These are phyloP conservation scores for Zasmidium angulare DNA, from an alignment of 2,329 filamentous ascomycete genomes.

Conservation along the genomic window DNA sequence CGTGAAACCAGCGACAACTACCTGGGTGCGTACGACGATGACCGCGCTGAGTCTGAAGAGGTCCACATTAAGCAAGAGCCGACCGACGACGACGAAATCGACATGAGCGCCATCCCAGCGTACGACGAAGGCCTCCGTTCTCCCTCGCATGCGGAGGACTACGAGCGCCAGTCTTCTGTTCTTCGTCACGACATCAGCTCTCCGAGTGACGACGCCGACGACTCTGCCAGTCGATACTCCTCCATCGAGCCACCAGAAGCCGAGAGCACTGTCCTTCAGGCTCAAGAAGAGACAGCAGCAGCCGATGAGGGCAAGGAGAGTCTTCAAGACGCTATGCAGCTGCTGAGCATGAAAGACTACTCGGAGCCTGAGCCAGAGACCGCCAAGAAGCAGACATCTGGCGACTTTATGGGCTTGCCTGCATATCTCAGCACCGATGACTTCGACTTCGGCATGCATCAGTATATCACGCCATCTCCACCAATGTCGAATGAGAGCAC, in stretches of 20 bases:
- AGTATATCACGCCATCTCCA: conserved; percentile 53
- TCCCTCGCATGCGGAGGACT: conserved; percentile 46
- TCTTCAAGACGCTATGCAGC: conserved; percentile 35
- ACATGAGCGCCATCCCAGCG: conserved; percentile 64
- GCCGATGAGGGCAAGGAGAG: conserved; percentile 32
- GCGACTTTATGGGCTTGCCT: conserved; percentile 33
- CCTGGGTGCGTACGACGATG: conserved; percentile 36
- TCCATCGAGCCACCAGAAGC: conserved; percentile 32
- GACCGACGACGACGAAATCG: conserved; percentile 58
- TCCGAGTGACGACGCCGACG: conserved; percentile 47
- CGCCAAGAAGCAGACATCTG: conserved; percentile 15
- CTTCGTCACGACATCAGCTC: conserved; percentile 53
- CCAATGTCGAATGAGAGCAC: conserved; percentile 29
- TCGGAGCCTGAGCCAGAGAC: conserved; percentile 25
- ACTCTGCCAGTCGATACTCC: conserved; percentile 59
- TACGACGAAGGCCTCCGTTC: conserved; percentile 56
- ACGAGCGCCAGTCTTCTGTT: conserved; percentile 50
- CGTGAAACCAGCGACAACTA: conserved; percentile 29
- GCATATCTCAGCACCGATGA: conserved; percentile 48
- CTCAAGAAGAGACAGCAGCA: conserved; percentile 8
- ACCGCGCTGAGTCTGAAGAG: conserved; percentile 60
- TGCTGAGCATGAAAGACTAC: conserved; percentile 36
- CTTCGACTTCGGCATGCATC: conserved; percentile 55
- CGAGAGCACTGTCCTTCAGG: conserved; percentile 31
- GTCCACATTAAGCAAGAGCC: conserved; percentile 69